Evolutionary conservation across 371 early-diverging fungal species (phyloP).

Genomic region (Actinomortierella wolfii): DNA sequence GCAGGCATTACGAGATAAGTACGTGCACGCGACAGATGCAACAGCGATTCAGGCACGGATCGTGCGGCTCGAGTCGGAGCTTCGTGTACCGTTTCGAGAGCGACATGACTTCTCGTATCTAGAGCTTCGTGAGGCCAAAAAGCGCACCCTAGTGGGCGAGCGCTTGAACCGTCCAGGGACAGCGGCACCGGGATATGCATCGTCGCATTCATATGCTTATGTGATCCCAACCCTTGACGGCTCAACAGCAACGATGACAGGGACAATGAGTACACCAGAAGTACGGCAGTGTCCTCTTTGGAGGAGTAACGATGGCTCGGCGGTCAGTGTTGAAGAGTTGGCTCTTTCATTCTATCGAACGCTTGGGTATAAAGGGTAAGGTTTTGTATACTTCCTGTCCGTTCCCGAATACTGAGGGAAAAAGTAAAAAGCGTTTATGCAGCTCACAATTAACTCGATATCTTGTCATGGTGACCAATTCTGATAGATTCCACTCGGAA

Average conservation of each 20-base stretch:
- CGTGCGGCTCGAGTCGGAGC: conserved; percentile 53
- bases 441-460: too few relatives aligned
- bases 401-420: too few relatives aligned
- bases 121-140: conserved; percentile 49
- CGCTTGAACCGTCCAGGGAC: conserved; percentile 42
- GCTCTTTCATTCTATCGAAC: conserved; percentile 64
- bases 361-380: conserved; percentile 60
- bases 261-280: conserved; percentile 11
- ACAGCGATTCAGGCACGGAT: conserved; percentile 48
- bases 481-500: conserved; percentile 66
- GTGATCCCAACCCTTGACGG: conserved; percentile 25
- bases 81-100: conserved; percentile 57
- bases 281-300: conserved; percentile 46
- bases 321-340: conserved; percentile 62
- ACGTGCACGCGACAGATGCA: conserved; percentile 53
- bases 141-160: conserved; percentile 43
- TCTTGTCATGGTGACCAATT: too few relatives aligned
- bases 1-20: conserved; percentile 57
- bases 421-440: too few relatives aligned
- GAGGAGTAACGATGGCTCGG: conserved; percentile 57
- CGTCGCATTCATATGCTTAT: conserved; percentile 36
- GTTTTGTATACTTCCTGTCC: not conserved
- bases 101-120: conserved; percentile 63
- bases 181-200: conserved; percentile 35
- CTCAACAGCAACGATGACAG: too few relatives aligned